Conservation (phyloP, 768 basidiomycete species). For the Clitopilus passeckerianus region DNA sequence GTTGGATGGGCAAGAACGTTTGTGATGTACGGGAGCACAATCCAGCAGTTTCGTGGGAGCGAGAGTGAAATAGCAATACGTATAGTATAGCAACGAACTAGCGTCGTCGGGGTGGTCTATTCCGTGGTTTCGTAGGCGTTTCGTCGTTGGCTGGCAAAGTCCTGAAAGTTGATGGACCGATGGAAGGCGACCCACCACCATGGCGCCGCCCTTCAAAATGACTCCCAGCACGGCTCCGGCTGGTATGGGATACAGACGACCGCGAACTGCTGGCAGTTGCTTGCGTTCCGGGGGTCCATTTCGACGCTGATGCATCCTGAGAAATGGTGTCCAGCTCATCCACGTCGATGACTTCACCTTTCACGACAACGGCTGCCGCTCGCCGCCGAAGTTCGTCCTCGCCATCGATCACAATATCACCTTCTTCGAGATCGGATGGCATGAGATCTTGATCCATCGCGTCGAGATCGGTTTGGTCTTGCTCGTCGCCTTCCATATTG, state of each 20-base stretch:
- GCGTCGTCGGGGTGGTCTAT: constrained; percentile 44
- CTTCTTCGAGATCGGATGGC: constrained; percentile 37
- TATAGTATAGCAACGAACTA: constrained; percentile 14
- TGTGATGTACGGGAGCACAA: neutral
- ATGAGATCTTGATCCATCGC: constrained; percentile 72
- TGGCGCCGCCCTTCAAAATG: neutral
- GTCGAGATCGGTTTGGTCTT: constrained; percentile 58
- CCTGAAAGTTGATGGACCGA: constrained; percentile 8
- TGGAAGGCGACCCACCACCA: constrained; percentile 21
- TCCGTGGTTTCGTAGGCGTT: constrained; percentile 59
- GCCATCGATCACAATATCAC: constrained; percentile 24
- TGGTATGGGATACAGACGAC: neutral
- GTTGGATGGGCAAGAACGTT: neutral
- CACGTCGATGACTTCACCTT: constrained; percentile 4
- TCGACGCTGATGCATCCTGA: neutral
- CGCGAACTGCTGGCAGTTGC: neutral
- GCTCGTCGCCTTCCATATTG: constrained; percentile 28
- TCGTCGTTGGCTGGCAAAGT: constrained; percentile 32
- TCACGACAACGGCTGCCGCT: constrained; percentile 5
- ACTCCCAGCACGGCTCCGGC: neutral
- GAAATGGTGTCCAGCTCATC: constrained; percentile 10
- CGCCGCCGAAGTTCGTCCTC: constrained; percentile 14
- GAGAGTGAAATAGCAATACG: constrained; percentile 6
- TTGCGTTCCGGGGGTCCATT: neutral
- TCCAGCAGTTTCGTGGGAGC: neutral